Percentiles rank a stretch among this genome's conserved stretches.
Evolutionary conservation across 805 yeast species (phyloP).

Genomic region (Saccharomycopsis fermentans): DNA sequence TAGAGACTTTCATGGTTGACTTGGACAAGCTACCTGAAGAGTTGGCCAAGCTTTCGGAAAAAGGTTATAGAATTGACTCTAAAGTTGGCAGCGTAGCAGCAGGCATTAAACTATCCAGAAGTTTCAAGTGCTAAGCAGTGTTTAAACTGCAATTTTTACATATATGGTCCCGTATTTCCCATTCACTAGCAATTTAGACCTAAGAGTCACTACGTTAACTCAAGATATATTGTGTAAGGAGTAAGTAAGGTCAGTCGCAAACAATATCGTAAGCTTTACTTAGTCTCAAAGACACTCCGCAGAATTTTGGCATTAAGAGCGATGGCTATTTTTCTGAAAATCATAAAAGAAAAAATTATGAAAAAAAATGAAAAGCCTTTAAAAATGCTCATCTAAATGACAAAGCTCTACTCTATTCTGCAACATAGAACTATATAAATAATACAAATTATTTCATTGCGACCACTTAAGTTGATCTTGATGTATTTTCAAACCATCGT

Average conservation of each 20-base stretch:
- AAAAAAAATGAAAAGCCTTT: neutral
- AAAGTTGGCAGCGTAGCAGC: conserved; percentile 79
- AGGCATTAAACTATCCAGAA: conserved; percentile 54
- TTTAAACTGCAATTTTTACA: no score
- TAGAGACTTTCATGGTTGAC: conserved; percentile 76
- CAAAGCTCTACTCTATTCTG: no score
- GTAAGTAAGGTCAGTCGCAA: no score
- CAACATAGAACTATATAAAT: no score
- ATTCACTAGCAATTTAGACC: no score
- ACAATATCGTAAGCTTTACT: no score
- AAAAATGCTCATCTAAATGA: neutral
- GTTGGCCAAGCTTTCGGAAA: conserved; percentile 38
- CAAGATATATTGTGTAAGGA: no score
- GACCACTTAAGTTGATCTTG: conserved; percentile 16
- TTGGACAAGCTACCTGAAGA: conserved; percentile 45
- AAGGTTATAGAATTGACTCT: conserved; percentile 79
- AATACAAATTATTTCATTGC: neutral
- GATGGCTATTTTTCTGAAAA: neutral
- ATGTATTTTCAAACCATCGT: conserved; percentile 2
- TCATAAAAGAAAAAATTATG: neutral
- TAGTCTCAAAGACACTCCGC: no score
- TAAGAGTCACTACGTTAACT: no score
- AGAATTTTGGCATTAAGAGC: neutral
- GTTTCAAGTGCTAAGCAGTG: conserved; percentile 3
- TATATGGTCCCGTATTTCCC: no score